These are phyloP conservation scores for Fraxinus paxiana DNA, from an alignment of 305 asterid species.

Conservation along the genomic window DNA sequence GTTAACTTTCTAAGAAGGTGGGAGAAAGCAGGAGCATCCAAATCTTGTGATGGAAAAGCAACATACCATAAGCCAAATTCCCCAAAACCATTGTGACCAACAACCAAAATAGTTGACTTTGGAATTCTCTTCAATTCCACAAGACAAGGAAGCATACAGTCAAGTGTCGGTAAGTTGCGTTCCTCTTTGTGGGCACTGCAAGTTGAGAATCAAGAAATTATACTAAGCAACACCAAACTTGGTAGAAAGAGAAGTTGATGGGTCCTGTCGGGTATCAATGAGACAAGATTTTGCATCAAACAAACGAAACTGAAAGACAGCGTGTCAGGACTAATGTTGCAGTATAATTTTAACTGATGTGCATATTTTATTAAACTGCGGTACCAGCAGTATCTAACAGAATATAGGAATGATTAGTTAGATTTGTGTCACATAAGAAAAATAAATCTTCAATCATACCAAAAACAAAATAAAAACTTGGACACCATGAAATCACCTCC, in stretches of 20 bases:
- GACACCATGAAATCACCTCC: constrained; percentile 63
- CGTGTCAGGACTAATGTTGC: neutral
- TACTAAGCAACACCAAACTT: neutral
- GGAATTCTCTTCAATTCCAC: no score
- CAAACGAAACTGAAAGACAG: neutral
- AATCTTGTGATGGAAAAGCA: constrained; percentile 15
- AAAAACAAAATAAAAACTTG: neutral
- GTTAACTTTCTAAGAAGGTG: neutral
- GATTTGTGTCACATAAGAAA: neutral
- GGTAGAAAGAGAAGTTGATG: constrained; percentile 2
- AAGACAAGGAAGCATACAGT: no score
- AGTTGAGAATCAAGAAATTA: no score
- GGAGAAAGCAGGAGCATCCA: neutral
- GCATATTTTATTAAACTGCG: neutral
- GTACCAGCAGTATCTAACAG: neutral
- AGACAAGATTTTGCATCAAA: neutral
- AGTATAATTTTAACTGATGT: neutral
- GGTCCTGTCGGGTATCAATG: neutral
- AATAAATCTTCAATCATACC: neutral
- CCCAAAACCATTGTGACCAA: constrained; percentile 27
- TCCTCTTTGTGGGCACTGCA: no score
- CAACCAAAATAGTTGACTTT: no score
- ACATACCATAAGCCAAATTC: constrained; percentile 71
- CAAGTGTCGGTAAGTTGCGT: no score
- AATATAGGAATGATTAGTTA: neutral